These are phyloP conservation scores for Chenopodium album DNA, from an alignment of 148 eudicot genomes.

Conservation along the genomic window DNA sequence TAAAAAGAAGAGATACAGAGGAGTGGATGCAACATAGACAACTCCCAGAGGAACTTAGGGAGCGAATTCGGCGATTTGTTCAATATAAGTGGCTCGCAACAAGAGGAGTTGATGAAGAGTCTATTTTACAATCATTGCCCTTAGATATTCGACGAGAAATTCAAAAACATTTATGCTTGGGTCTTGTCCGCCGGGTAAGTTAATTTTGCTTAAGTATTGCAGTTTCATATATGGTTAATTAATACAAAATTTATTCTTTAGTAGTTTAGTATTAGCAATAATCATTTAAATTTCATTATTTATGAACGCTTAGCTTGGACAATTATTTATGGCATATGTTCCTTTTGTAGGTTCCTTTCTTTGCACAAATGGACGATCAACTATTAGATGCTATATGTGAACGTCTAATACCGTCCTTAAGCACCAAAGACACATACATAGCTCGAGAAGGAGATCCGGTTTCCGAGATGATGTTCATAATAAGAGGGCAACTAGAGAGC, in stretches of 20 bases:
- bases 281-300: too few species aligned
- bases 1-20: constrained; percentile 74
- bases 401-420: constrained; percentile 64
- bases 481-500: constrained; percentile 82
- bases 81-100: constrained; percentile 95
- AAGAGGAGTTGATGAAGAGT: constrained; percentile 95
- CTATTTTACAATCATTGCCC: constrained; percentile 60
- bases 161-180: constrained; percentile 87
- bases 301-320: too few species aligned
- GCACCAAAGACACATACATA: constrained; percentile 68
- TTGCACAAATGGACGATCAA: constrained; percentile 86
- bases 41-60: constrained; percentile 75
- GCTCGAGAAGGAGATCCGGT: constrained; percentile 94
- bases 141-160: constrained; percentile 76
- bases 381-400: constrained; percentile 86
- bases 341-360: constrained; percentile 69
- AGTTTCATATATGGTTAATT: neutral
- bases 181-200: constrained; percentile 89
- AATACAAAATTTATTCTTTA: too few species aligned
- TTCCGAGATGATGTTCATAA: constrained; percentile 73
- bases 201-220: neutral
- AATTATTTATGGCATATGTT: neutral
- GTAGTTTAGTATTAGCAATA: too few species aligned
- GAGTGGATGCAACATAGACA: constrained; percentile 96
- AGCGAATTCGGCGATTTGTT: constrained; percentile 79